A percentile compares a stretch with the other conserved stretches of the same genome.
phyloP scores from a whole-genome alignment of 2,329 filamentous ascomycete genomes.

The Fusarium veterinarium region DNA sequence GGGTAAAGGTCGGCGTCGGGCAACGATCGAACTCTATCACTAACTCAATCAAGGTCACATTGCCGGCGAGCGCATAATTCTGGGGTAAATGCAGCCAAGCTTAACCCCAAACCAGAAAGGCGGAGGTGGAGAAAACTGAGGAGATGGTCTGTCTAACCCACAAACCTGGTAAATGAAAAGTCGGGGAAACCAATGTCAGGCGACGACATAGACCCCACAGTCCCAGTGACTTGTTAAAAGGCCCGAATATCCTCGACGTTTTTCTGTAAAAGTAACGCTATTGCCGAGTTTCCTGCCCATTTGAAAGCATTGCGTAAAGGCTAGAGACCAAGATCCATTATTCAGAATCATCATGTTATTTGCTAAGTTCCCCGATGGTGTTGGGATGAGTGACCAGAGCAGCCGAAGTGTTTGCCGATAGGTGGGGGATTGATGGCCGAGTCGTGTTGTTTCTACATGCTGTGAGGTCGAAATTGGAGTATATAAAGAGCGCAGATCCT shows the following conservation, averaged over 20 bases:
- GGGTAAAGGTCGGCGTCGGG: not conserved
- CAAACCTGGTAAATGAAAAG: not conserved
- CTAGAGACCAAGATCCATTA: not conserved
- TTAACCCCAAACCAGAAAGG: not conserved
- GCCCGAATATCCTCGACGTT: not conserved
- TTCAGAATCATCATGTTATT: not conserved
- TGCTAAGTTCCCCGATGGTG: not conserved
- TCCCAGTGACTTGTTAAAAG: constrained; percentile 7
- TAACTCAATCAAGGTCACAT: not conserved
- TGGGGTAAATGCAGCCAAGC: constrained; percentile 9
- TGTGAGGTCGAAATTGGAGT: not conserved
- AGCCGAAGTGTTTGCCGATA: not conserved
- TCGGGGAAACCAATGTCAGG: not conserved
- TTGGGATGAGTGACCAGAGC: not conserved
- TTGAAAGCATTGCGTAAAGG: constrained; percentile 6
- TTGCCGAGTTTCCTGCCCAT: not conserved
- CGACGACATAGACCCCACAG: not conserved
- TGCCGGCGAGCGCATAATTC: not conserved
- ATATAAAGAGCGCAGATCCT: not conserved
- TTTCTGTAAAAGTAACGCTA: not conserved
- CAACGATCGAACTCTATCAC: not conserved
- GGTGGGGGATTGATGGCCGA: not conserved
- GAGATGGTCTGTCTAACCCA: constrained; percentile 1
- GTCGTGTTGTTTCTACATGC: not conserved
- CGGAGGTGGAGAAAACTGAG: constrained; percentile 8